Evolutionary conservation across 352 stramenopile genomes (phyloP).

Genomic region (Pythium apleroticum): DNA sequence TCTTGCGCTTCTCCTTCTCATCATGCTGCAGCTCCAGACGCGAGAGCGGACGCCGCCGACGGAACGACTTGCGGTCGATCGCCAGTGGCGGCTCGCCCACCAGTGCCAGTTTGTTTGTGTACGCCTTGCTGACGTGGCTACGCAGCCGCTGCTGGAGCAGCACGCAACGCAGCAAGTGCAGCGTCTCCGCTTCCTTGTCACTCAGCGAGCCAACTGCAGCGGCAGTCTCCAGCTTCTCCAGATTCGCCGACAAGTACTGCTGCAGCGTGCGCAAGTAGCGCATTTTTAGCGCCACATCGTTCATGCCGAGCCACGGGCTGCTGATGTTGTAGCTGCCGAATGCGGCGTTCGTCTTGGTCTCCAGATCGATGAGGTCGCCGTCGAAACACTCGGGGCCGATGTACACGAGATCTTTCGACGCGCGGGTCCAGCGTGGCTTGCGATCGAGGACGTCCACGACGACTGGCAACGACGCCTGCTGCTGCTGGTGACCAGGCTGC

Average conservation of each 20-base stretch:
- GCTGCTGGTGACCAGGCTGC: background rate
- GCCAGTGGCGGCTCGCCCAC: slow-evolving; percentile 63
- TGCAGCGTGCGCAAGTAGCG: slow-evolving; percentile 73
- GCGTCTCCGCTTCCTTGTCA: slow-evolving; percentile 42
- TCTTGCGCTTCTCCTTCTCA: slow-evolving; percentile 79
- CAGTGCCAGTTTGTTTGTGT: slow-evolving; percentile 62
- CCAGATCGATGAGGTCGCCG: slow-evolving; percentile 61
- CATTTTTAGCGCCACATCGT: slow-evolving; percentile 74
- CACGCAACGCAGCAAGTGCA: slow-evolving; percentile 66
- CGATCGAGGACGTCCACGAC: slow-evolving; percentile 35
- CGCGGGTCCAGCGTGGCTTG: slow-evolving; percentile 68
- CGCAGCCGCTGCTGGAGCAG: slow-evolving; percentile 75
- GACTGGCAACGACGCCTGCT: slow-evolving; percentile 1
- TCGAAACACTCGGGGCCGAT: slow-evolving; percentile 66
- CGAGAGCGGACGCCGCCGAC: slow-evolving; percentile 60
- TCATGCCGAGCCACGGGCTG: slow-evolving; percentile 60
- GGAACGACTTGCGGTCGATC: slow-evolving; percentile 75
- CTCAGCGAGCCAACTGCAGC: slow-evolving; percentile 34
- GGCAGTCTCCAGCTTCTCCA: slow-evolving; percentile 56
- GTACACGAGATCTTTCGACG: slow-evolving; percentile 48
- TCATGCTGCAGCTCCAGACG: slow-evolving; percentile 65
- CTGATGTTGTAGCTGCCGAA: slow-evolving; percentile 67
- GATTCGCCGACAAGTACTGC: slow-evolving; percentile 59
- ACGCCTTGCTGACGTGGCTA: slow-evolving; percentile 54
- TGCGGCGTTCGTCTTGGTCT: slow-evolving; percentile 43